Evolutionary conservation across 495 filamentous ascomycete species (phyloP).

Genomic region (Stereocaulon alpinum): DNA sequence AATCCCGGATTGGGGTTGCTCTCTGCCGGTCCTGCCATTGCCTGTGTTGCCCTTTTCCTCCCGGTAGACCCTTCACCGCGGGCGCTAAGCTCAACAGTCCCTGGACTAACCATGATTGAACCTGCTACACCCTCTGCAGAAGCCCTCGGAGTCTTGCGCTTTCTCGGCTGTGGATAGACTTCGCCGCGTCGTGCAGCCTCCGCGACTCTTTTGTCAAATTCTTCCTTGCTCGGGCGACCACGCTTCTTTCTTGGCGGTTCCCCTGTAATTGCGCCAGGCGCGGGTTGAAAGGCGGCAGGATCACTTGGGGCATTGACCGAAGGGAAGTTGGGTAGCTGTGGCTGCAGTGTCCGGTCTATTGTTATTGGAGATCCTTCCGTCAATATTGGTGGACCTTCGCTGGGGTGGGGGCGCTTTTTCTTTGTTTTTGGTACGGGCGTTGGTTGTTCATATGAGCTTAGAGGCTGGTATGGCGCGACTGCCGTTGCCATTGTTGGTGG

Average conservation of each 20-base stretch:
- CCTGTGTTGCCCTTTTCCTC: constrained; percentile 13
- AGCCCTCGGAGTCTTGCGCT: constrained; percentile 19
- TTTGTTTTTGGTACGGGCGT: constrained; percentile 9
- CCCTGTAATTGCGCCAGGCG: constrained; percentile 17
- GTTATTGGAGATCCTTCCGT: constrained; percentile 1
- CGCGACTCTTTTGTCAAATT: constrained; percentile 40
- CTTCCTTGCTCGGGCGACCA: constrained; percentile 49
- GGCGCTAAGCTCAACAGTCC: constrained; percentile 9
- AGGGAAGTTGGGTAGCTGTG: constrained; percentile 21
- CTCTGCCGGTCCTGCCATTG: background rate
- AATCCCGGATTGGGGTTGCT: background rate
- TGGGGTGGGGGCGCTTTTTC: constrained; percentile 22
- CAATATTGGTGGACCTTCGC: constrained; percentile 15
- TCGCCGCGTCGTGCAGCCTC: constrained; percentile 44
- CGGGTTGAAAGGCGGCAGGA: constrained; percentile 22
- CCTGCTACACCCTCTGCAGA: constrained; percentile 13
- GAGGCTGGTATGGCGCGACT: constrained; percentile 9
- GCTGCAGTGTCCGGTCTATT: constrained; percentile 22
- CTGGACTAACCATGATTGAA: constrained; percentile 1
- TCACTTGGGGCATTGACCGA: constrained; percentile 22
- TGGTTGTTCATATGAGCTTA: constrained; percentile 12
- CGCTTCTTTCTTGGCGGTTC: constrained; percentile 49
- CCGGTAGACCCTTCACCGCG: constrained; percentile 7
- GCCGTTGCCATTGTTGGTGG: constrained; percentile 10
- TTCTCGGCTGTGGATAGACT: constrained; percentile 34